Evolutionary conservation across 1,284 basidiomycete genomes (phyloP), one percentile per base, ranked within the genome.

Genomic region (Ganoderma lingzhi): DNA sequence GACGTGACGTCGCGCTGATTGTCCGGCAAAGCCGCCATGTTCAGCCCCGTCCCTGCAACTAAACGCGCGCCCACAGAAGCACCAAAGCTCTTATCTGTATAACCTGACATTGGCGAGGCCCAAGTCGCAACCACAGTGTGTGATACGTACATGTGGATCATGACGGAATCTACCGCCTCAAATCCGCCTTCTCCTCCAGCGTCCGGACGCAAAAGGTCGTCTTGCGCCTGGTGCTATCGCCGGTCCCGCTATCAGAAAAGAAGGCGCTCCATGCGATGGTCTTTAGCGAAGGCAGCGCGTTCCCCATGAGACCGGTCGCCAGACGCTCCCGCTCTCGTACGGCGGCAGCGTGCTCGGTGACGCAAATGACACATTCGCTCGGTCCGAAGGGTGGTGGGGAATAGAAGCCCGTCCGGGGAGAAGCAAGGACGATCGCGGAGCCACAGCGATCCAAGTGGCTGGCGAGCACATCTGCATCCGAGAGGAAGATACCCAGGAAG

Each of bases 401-500:
- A 61, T 70, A 70, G 56, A 71, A 67, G 76, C 71, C 85, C 82
- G 71, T 63, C 74, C 69, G 84, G 81, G 53, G 78, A 71, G 37
- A 85, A 71, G 19, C 82, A 81, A 74, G 71, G 65, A 84, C 79
- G 65, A 83, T 79, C 45, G 85, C 23, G 9, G 48, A 65, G 6
- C 76, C 67, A 23, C 72, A 77, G 19, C 86, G 81, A 15, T 75
- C 74, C 17, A 70, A 55, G 60, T 73, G 70, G 41, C 72, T 69
- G 71, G 80, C 78, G 41, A 87, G 73, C 62, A 87, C 77, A 28
- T 80, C 79, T 63, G 84, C 82, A 63, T 84, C 80, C 0, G 88
- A 89, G 17, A 90, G 84, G 73, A 86, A 88, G 70, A 90, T 79
- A 0, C 91, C 91, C 45, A 93, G 80, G 71, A 86, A 85, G 15